phyloP scores from a whole-genome alignment of 2,329 filamentous ascomycete species.

The Nothophoma quercina region DNA sequence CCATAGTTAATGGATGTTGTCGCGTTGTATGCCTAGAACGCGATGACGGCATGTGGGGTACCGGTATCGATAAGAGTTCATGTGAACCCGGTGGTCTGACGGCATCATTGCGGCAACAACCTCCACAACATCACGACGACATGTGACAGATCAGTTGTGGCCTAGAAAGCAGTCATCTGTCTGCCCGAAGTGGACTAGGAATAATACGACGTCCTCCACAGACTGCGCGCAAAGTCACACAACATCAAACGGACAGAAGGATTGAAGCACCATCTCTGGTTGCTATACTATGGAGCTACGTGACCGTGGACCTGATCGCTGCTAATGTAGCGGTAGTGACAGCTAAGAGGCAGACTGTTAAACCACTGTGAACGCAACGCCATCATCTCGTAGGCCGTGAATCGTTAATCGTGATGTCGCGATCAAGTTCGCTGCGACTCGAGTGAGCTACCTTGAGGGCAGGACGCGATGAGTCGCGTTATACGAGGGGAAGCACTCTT shows the following conservation, averaged over 20 bases:
- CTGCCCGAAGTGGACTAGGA: too few species aligned
- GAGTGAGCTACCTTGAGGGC: background rate
- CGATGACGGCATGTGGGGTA: constrained; percentile 20
- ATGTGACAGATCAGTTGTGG: too few species aligned
- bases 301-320: constrained; percentile 12
- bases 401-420: constrained; percentile 1
- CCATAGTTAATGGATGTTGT: background rate
- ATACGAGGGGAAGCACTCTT: background rate
- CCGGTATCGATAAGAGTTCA: constrained; percentile 13
- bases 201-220: too few species aligned
- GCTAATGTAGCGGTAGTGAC: constrained; percentile 19
- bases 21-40: background rate
- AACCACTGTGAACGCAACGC: constrained; percentile 23
- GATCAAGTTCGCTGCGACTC: background rate
- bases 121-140: too few species aligned
- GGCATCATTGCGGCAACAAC: background rate
- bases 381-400: background rate
- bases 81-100: constrained; percentile 3
- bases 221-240: background rate
- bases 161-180: too few species aligned
- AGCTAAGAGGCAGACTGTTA: constrained; percentile 9
- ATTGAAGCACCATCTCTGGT: background rate
- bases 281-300: constrained; percentile 5
- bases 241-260: background rate
- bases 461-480: background rate